A percentile compares a stretch with the other conserved stretches of the same genome.
These are phyloP conservation scores for Polyplosphaeria fusca DNA, from an alignment of 495 filamentous ascomycete species.

Conservation along the genomic window DNA sequence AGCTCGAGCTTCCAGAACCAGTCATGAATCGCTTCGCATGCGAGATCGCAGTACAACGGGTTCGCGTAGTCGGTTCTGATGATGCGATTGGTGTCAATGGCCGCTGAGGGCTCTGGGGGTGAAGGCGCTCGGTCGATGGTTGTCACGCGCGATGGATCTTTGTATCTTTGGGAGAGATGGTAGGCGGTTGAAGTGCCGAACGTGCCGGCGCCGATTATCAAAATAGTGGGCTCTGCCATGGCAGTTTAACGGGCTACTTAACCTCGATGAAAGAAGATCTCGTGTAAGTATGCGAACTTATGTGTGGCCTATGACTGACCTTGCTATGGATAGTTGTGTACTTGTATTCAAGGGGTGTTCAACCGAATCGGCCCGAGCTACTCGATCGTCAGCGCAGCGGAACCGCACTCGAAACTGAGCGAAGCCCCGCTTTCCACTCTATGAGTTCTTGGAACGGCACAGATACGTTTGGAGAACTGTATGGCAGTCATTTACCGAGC, in stretches of 20 bases:
- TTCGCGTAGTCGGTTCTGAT: neutral
- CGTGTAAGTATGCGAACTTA: no score
- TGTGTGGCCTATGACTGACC: no score
- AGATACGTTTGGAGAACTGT: no score
- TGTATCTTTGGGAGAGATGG: neutral
- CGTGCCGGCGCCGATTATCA: neutral
- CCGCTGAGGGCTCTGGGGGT: neutral
- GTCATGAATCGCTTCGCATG: neutral
- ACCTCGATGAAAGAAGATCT: no score
- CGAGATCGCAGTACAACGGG: neutral
- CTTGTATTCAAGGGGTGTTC: no score
- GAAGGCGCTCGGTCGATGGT: neutral
- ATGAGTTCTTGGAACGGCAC: no score
- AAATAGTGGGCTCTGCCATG: neutral
- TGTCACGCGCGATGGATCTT: neutral
- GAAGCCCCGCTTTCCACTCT: no score
- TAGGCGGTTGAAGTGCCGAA: neutral
- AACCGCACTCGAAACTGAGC: no score
- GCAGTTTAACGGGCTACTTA: neutral
- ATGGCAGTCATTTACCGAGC: no score
- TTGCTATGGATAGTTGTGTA: no score
- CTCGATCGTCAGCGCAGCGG: no score
- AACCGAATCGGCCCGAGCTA: no score
- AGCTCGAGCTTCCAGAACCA: neutral
- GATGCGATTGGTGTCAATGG: neutral